Evolutionary conservation across 106 monocot species (phyloP).

Genomic region (Iris macrosiphon): DNA sequence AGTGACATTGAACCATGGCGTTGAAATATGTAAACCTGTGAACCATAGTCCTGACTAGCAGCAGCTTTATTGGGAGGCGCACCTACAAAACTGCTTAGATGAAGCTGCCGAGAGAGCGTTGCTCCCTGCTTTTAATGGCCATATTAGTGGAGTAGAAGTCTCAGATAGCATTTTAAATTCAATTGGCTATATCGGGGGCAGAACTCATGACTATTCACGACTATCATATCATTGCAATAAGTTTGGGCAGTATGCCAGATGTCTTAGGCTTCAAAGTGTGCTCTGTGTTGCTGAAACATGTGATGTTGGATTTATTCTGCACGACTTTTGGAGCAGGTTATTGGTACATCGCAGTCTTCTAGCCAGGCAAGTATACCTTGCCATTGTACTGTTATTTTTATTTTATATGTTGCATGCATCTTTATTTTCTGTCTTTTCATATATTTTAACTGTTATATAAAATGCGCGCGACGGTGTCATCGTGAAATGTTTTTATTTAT

Average conservation of each 20-base stretch:
- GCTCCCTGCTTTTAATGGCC: constrained; percentile 46
- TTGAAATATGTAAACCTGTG: constrained; percentile 5
- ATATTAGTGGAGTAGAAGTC: constrained; percentile 22
- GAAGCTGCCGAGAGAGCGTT: constrained; percentile 56
- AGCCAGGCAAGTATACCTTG: too few relatives aligned
- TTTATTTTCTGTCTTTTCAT: too few relatives aligned
- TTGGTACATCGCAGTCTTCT: too few relatives aligned
- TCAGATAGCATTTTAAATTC: constrained; percentile 23
- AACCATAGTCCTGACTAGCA: constrained; percentile 12
- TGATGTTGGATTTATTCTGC: too few relatives aligned
- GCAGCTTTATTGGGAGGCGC: constrained; percentile 22
- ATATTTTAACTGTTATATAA: too few relatives aligned
- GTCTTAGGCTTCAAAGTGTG: not conserved
- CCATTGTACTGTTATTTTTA: too few relatives aligned
- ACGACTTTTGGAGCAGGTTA: too few relatives aligned
- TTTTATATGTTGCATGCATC: too few relatives aligned
- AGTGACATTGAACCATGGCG: not conserved
- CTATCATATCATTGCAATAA: constrained; percentile 27
- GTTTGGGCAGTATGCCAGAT: constrained; percentile 38
- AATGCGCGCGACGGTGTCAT: too few relatives aligned
- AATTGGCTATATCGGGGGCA: constrained; percentile 16
- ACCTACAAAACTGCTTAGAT: constrained; percentile 43
- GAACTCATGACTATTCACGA: constrained; percentile 10
- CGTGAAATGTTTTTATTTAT: too few relatives aligned
- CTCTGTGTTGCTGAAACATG: too few relatives aligned